Percentiles rank a stretch among this genome's conserved stretches.
These are phyloP conservation scores for Xylaria sp. DNA, from an alignment of 2,329 filamentous ascomycete species.

Conservation along the genomic window DNA sequence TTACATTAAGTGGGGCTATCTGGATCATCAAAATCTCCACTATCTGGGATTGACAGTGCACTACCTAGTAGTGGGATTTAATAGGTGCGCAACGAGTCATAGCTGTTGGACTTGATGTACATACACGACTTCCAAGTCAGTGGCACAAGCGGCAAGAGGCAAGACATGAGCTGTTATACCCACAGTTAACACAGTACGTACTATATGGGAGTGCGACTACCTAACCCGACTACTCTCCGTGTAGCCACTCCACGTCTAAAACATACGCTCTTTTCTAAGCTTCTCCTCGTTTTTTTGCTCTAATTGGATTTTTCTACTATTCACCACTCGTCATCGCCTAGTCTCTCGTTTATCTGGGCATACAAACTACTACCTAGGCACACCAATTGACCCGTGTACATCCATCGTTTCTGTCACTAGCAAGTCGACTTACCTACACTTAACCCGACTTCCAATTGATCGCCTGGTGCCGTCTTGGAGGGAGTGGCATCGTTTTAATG, in stretches of 20 bases:
- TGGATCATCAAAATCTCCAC: constrained; percentile 13
- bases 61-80: neutral
- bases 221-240: too few species aligned
- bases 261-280: constrained; percentile 3
- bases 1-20: neutral
- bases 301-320: constrained; percentile 14
- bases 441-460: constrained; percentile 40
- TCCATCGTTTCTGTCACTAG: constrained; percentile 7
- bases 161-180: neutral
- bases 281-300: constrained; percentile 11
- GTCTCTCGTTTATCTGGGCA: constrained; percentile 44
- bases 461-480: constrained; percentile 47
- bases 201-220: neutral
- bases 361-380: constrained; percentile 32
- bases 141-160: neutral
- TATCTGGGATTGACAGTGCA: neutral
- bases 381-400: constrained; percentile 29
- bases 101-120: neutral
- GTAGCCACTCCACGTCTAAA: neutral
- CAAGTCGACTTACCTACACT: constrained; percentile 6
- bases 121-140: neutral
- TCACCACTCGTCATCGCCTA: constrained; percentile 23
- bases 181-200: constrained; percentile 9
- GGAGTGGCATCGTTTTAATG: constrained; percentile 31
- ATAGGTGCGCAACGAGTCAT: constrained; percentile 8